Evolutionary conservation across 2,329 filamentous ascomycete genomes (phyloP).

Genomic region (Trichoderma arundinaceum): DNA sequence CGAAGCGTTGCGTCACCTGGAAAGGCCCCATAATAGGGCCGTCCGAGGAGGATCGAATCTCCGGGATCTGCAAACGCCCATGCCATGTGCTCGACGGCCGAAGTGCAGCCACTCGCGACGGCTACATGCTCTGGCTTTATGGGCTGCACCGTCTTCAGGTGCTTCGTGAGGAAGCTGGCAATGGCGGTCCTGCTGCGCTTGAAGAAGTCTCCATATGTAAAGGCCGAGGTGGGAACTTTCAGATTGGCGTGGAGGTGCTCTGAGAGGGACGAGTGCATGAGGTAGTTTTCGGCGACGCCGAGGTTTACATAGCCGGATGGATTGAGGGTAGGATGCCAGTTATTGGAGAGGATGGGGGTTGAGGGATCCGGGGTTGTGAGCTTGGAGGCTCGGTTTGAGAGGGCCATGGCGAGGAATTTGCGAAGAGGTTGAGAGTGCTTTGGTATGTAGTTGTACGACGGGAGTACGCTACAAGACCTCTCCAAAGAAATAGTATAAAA

Average conservation of each 20-base stretch:
- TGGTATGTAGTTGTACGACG: neutral
- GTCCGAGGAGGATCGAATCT: conserved; percentile 49
- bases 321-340: conserved; percentile 50
- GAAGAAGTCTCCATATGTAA: conserved; percentile 53
- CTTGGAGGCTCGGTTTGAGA: conserved; percentile 41
- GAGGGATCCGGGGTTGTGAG: conserved; percentile 39
- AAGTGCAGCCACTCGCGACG: conserved; percentile 50
- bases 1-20: conserved; percentile 52
- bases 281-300: conserved; percentile 58
- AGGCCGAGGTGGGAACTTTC: conserved; percentile 39
- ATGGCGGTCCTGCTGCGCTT: conserved; percentile 43
- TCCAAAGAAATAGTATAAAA: neutral
- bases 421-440: neutral
- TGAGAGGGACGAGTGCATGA: conserved; percentile 55
- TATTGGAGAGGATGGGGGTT: conserved; percentile 47
- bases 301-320: conserved; percentile 55
- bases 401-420: conserved; percentile 21
- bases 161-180: conserved; percentile 45
- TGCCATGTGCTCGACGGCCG: conserved; percentile 49
- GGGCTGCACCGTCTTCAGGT: conserved; percentile 40
- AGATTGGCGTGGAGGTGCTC: conserved; percentile 50
- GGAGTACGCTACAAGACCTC: neutral
- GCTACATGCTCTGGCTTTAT: conserved; percentile 45
- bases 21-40: conserved; percentile 57
- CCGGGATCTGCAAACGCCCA: conserved; percentile 50